Evolutionary conservation across 2,329 filamentous ascomycete species (phyloP).

Genomic region (Phialophora macrospora): DNA sequence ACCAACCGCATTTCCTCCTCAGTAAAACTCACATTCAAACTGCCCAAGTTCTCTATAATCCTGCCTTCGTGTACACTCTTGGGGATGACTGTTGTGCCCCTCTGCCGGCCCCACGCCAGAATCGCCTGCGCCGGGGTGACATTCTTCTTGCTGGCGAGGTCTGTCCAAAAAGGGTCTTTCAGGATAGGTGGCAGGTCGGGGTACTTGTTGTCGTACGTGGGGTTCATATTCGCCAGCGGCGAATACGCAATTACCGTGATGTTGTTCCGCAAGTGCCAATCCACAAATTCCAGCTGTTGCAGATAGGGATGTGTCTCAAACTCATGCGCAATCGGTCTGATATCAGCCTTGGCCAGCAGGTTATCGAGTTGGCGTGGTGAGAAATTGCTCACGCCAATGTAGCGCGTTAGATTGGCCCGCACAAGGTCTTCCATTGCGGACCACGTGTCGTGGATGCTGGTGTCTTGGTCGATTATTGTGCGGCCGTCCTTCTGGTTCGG

Average conservation of each 20-base stretch:
- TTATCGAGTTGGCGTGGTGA: slow-evolving; percentile 41
- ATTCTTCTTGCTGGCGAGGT: slow-evolving; percentile 49
- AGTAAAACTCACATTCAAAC: slow-evolving; percentile 34
- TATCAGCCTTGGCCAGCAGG: slow-evolving; percentile 36
- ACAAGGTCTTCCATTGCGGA: slow-evolving; percentile 67
- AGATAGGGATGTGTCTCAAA: slow-evolving; percentile 49
- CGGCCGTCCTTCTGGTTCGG: slow-evolving; percentile 39
- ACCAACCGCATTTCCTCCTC: slow-evolving; percentile 39
- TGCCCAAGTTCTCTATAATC: slow-evolving; percentile 53
- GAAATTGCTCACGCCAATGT: slow-evolving; percentile 70
- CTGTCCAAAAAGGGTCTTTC: slow-evolving; percentile 49
- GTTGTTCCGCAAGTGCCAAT: slow-evolving; percentile 44
- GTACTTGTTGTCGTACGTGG: slow-evolving; percentile 48
- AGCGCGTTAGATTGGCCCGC: slow-evolving; percentile 55
- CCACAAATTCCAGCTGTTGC: slow-evolving; percentile 45
- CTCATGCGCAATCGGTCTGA: slow-evolving; percentile 44
- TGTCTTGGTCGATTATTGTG: slow-evolving; percentile 40
- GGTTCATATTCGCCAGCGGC: slow-evolving; percentile 54
- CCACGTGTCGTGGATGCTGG: slow-evolving; percentile 56
- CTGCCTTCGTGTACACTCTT: slow-evolving; percentile 54
- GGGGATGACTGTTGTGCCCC: slow-evolving; percentile 58
- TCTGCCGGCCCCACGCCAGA: slow-evolving; percentile 56
- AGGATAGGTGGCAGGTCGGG: slow-evolving; percentile 46
- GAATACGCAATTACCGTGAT: slow-evolving; percentile 48
- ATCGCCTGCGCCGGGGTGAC: slow-evolving; percentile 53